Percentiles rank a stretch among this genome's conserved stretches.
These are phyloP conservation scores for Limnanthes douglasii DNA, from an alignment of 345 rosid genomes.

Conservation along the genomic window DNA sequence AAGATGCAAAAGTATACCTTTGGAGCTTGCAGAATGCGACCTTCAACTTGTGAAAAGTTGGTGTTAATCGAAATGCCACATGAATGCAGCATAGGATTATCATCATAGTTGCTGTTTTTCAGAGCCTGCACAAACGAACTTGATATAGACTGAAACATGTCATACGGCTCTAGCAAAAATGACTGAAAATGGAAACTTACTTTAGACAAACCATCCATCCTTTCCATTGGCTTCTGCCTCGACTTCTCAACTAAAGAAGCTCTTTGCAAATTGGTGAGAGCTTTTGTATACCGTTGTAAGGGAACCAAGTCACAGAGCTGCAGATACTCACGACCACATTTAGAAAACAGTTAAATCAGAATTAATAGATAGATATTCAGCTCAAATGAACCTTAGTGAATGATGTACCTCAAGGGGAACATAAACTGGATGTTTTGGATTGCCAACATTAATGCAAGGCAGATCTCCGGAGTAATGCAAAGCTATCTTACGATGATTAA, in stretches of 20 bases:
- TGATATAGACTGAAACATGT: background rate
- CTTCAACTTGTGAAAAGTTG: conserved; percentile 63
- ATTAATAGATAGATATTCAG: background rate
- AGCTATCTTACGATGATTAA: conserved; percentile 30
- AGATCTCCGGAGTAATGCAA: conserved; percentile 51
- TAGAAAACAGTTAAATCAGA: background rate
- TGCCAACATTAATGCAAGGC: conserved; percentile 91
- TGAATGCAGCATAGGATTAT: conserved; percentile 50
- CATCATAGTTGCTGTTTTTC: conserved; percentile 46
- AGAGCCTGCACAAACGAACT: conserved; percentile 35
- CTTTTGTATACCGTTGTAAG: conserved; percentile 81
- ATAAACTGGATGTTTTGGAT: conserved; percentile 72
- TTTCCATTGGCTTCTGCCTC: conserved; percentile 85
- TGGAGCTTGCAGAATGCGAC: conserved; percentile 69
- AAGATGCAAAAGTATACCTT: conserved; percentile 21
- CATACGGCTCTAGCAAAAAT: background rate
- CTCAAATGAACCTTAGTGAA: background rate
- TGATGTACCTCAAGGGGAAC: conserved; percentile 61
- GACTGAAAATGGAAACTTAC: conserved; percentile 18
- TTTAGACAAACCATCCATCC: conserved; percentile 53
- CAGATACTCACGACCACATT: conserved; percentile 3
- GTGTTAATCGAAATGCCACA: conserved; percentile 51
- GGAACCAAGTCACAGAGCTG: conserved; percentile 72
- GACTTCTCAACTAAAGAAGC: conserved; percentile 80
- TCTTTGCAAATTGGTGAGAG: conserved; percentile 56